Conservation (phyloP, 2,329 filamentous ascomycete genomes). For the Lecanoromycetidae sp. region DNA sequence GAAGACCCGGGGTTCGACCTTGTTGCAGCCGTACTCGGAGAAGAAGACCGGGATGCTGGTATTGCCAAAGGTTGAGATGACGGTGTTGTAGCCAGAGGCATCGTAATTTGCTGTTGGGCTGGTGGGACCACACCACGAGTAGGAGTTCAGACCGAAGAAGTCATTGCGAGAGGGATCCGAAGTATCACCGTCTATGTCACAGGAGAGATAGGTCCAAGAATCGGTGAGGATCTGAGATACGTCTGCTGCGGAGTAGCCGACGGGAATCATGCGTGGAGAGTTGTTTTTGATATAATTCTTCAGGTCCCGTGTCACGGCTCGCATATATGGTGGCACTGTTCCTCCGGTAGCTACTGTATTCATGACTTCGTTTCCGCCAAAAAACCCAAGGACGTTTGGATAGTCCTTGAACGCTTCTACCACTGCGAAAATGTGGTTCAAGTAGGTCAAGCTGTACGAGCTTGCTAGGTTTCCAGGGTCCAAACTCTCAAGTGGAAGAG, state of each 20-base stretch:
- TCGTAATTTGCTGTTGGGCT: slow-evolving; percentile 38
- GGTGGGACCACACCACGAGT: slow-evolving; percentile 55
- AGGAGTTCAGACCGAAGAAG: slow-evolving; percentile 56
- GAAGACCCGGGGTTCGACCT: slow-evolving; percentile 44
- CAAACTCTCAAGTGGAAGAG: slow-evolving; percentile 43
- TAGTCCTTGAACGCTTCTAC: slow-evolving; percentile 56
- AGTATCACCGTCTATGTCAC: slow-evolving; percentile 35
- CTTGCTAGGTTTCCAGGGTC: slow-evolving; percentile 43
- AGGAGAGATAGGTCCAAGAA: slow-evolving; percentile 50
- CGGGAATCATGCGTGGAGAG: slow-evolving; percentile 44
- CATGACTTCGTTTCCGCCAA: slow-evolving; percentile 52
- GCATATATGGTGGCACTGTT: slow-evolving; percentile 23
- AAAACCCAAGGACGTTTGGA: slow-evolving; percentile 55
- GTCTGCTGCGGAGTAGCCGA: slow-evolving; percentile 58
- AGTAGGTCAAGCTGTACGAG: slow-evolving; percentile 44
- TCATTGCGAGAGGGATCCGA: slow-evolving; percentile 44
- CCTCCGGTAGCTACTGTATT: slow-evolving; percentile 4
- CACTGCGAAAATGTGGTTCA: slow-evolving; percentile 47
- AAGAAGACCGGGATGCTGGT: slow-evolving; percentile 52
- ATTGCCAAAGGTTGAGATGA: slow-evolving; percentile 48
- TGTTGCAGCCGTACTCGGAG: slow-evolving; percentile 56
- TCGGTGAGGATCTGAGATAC: slow-evolving; percentile 48
- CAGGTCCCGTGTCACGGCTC: slow-evolving; percentile 53
- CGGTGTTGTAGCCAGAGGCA: slow-evolving; percentile 42
- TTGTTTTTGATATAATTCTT: slow-evolving; percentile 56